Conservation (phyloP, 2,329 filamentous ascomycete genomes). For the Aureobasidium sp. region DNA sequence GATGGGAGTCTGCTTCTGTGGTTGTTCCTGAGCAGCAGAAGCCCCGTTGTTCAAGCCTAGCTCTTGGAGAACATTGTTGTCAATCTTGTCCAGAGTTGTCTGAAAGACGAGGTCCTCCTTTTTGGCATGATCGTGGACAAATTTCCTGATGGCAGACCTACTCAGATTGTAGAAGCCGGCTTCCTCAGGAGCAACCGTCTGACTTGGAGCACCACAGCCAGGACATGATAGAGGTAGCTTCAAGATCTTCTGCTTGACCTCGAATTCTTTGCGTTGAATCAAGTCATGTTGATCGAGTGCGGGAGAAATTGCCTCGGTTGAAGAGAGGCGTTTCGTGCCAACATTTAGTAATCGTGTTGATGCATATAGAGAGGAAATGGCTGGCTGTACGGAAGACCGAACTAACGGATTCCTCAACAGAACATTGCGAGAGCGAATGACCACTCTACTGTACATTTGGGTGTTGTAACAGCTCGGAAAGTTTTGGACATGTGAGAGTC, state of each 20-base stretch:
- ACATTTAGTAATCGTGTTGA: background rate
- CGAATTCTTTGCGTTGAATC: slow-evolving; percentile 13
- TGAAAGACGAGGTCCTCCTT: slow-evolving; percentile 31
- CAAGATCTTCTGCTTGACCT: slow-evolving; percentile 9
- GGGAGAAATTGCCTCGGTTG: background rate
- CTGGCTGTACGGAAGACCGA: background rate
- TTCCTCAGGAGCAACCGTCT: slow-evolving; percentile 45
- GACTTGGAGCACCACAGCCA: slow-evolving; percentile 54
- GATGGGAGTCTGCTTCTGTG: slow-evolving; percentile 42
- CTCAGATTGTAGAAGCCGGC: slow-evolving; percentile 50
- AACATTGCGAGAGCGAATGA: background rate
- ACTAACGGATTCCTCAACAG: background rate
- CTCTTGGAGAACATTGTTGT: slow-evolving; percentile 22
- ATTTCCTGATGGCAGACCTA: slow-evolving; percentile 33
- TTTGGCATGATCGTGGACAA: slow-evolving; percentile 17
- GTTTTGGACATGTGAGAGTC: background rate
- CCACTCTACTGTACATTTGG: background rate
- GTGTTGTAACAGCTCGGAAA: background rate
- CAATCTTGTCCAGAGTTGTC: slow-evolving; percentile 24
- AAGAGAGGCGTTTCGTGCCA: background rate
- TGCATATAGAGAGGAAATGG: background rate
- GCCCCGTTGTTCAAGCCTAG: slow-evolving; percentile 21
- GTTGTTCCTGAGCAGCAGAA: background rate
- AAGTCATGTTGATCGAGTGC: slow-evolving; percentile 13
- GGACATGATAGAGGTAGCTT: slow-evolving; percentile 47